Conservation (phyloP, 2,329 filamentous ascomycete genomes). For the Paramyrothecium sp. region DNA sequence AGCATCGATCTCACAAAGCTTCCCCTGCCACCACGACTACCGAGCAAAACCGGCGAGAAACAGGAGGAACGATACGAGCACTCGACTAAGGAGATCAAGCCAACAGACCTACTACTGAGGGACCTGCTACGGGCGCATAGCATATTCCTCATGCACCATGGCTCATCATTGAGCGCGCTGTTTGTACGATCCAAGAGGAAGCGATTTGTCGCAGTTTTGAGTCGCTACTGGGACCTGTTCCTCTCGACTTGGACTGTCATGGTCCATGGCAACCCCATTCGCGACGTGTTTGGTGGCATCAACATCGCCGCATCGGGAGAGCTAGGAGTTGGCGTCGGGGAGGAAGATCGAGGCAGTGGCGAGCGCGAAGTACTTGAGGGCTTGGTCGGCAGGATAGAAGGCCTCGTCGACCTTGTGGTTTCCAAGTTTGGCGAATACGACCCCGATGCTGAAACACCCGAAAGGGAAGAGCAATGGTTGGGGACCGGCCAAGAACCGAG, state of each 20-base stretch:
- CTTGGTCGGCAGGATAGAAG: slow-evolving; percentile 75
- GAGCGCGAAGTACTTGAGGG: slow-evolving; percentile 92
- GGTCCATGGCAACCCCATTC: slow-evolving; percentile 83
- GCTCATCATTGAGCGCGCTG: slow-evolving; percentile 67
- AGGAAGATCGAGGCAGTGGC: slow-evolving; percentile 91
- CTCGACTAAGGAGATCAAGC: slow-evolving; percentile 86
- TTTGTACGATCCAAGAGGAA: slow-evolving; percentile 62
- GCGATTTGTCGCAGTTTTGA: slow-evolving; percentile 70
- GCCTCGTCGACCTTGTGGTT: slow-evolving; percentile 83
- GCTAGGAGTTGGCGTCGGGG: slow-evolving; percentile 89
- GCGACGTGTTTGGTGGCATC: slow-evolving; percentile 76
- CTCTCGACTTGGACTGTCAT: slow-evolving; percentile 81
- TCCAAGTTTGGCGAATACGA: slow-evolving; percentile 71
- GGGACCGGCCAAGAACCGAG: slow-evolving; percentile 67
- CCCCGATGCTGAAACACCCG: slow-evolving; percentile 21
- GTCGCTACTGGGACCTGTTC: slow-evolving; percentile 77
- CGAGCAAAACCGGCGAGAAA: slow-evolving; percentile 38
- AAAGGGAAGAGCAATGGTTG: slow-evolving; percentile 58
- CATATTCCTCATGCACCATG: slow-evolving; percentile 86
- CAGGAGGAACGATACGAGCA: slow-evolving; percentile 63
- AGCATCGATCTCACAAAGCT: slow-evolving; percentile 74
- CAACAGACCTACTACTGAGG: slow-evolving; percentile 71
- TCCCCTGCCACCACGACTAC: slow-evolving; percentile 56
- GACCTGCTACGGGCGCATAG: slow-evolving; percentile 82
- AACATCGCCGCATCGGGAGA: slow-evolving; percentile 90